These are phyloP conservation scores for Chrysoporthe cubensis DNA, from an alignment of 2,329 filamentous ascomycete genomes.

Conservation along the genomic window DNA sequence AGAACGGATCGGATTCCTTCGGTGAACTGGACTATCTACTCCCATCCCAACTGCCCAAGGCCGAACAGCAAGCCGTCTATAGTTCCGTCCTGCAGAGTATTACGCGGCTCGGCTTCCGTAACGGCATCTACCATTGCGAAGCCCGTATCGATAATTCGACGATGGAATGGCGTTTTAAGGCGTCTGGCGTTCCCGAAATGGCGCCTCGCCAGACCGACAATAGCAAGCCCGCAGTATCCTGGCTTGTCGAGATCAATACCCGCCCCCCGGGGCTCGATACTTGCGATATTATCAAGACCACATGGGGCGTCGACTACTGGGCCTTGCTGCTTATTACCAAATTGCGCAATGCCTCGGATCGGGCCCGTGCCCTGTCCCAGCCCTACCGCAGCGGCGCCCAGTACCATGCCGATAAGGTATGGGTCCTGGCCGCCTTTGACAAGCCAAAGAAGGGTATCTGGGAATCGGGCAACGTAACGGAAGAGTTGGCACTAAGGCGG, in stretches of 20 bases:
- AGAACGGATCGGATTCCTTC: slow-evolving; percentile 3
- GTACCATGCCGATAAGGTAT: slow-evolving; percentile 3
- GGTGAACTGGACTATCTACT: slow-evolving; percentile 3
- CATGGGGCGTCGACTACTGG: slow-evolving; percentile 10
- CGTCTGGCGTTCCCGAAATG: neutral
- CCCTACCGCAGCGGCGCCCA: neutral
- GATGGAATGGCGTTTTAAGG: slow-evolving; percentile 1
- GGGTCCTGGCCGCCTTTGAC: neutral
- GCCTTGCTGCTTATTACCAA: neutral
- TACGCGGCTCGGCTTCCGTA: neutral
- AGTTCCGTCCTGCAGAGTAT: neutral
- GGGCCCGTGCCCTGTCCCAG: neutral
- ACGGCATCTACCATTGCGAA: slow-evolving; percentile 10
- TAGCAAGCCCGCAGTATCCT: neutral
- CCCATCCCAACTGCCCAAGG: slow-evolving; percentile 4
- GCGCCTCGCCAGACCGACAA: too few relatives aligned
- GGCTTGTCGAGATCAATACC: slow-evolving; percentile 20
- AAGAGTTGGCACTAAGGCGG: slow-evolving; percentile 1
- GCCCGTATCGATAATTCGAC: slow-evolving; percentile 6
- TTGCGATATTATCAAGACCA: neutral
- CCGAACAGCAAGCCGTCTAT: neutral
- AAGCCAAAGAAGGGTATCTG: slow-evolving; percentile 5
- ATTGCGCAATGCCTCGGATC: neutral
- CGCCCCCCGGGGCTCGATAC: slow-evolving; percentile 3
- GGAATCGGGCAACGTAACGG: slow-evolving; percentile 12